A percentile compares a stretch with the other conserved stretches of the same genome.
Conservation (phyloP, 768 basidiomycete species). For the Daedalea quercina region DNA sequence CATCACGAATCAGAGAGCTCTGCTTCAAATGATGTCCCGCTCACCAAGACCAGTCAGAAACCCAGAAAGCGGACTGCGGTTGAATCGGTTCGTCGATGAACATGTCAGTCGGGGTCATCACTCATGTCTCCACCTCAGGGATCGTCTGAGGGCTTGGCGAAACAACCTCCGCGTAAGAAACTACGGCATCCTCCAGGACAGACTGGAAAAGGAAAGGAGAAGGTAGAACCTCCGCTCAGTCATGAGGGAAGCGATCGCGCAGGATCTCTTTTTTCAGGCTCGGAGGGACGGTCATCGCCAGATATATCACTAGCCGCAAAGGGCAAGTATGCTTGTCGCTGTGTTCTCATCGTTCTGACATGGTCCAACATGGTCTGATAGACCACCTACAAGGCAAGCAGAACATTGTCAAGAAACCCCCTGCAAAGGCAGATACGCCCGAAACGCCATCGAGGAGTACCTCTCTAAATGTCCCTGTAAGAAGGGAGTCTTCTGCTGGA, state of each 20-base stretch:
- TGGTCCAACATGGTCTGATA: background rate
- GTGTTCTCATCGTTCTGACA: background rate
- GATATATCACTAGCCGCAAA: conserved; percentile 4
- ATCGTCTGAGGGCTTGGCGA: no score
- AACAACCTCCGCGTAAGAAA: no score
- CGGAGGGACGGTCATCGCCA: conserved; percentile 10
- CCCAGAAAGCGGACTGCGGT: background rate
- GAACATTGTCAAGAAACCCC: no score
- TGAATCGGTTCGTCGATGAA: background rate
- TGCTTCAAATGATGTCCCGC: background rate
- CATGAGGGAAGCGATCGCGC: conserved; percentile 2
- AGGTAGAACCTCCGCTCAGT: background rate
- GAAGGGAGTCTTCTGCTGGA: background rate
- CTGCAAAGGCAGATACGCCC: no score
- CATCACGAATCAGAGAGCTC: background rate
- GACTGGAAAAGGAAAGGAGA: background rate
- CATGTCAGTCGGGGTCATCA: no score
- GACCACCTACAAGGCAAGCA: background rate
- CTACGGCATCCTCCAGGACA: no score
- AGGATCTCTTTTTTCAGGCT: conserved; percentile 13
- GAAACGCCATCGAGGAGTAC: no score
- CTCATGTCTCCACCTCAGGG: no score
- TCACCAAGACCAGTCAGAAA: background rate
- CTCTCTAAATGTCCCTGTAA: background rate
- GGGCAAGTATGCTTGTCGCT: background rate